These are phyloP conservation scores for Solanum boliviense DNA, from an alignment of 257 asterid species.

Conservation along the genomic window DNA sequence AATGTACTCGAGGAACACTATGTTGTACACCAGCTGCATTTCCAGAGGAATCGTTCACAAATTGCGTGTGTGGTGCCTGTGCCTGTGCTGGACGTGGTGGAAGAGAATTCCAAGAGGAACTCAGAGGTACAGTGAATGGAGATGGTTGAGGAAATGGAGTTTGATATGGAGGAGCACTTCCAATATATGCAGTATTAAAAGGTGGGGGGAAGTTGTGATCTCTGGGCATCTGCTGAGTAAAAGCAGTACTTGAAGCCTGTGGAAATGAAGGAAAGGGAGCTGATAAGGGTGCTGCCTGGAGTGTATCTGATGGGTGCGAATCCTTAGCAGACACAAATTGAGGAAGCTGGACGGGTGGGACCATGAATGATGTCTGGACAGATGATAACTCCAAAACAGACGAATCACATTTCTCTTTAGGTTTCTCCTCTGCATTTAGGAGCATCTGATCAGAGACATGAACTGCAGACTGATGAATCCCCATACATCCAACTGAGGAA, in stretches of 20 bases:
- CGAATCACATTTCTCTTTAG: conserved; percentile 20
- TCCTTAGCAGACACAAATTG: conserved; percentile 21
- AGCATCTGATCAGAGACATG: conserved; percentile 19
- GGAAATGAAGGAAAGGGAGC: conserved; percentile 26
- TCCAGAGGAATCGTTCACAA: conserved; percentile 4
- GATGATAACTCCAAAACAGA: conserved; percentile 18
- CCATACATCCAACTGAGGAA: conserved; percentile 7
- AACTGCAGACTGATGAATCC: conserved; percentile 19
- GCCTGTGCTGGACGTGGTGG: conserved; percentile 37
- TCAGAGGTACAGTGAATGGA: conserved; percentile 35
- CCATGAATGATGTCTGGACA: conserved; percentile 12
- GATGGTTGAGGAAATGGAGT: conserved; percentile 42
- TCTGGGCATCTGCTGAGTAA: conserved; percentile 24
- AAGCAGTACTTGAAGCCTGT: conserved; percentile 22
- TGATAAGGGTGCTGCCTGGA: conserved; percentile 17
- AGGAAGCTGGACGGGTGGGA: conserved; percentile 13
- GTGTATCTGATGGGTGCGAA: conserved; percentile 16
- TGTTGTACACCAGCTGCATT: conserved; percentile 15
- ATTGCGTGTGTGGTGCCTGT: conserved; percentile 21
- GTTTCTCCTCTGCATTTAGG: conserved; percentile 28
- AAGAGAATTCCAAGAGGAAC: conserved; percentile 34
- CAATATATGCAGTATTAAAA: conserved; percentile 14
- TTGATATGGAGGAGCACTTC: conserved; percentile 30
- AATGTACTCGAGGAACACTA: conserved; percentile 23
- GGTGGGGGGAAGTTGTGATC: conserved; percentile 18